A percentile compares a stretch with the other conserved stretches of the same genome.
Evolutionary conservation across 1,284 basidiomycete genomes (phyloP).

Genomic region (Inonotus hispidus): DNA sequence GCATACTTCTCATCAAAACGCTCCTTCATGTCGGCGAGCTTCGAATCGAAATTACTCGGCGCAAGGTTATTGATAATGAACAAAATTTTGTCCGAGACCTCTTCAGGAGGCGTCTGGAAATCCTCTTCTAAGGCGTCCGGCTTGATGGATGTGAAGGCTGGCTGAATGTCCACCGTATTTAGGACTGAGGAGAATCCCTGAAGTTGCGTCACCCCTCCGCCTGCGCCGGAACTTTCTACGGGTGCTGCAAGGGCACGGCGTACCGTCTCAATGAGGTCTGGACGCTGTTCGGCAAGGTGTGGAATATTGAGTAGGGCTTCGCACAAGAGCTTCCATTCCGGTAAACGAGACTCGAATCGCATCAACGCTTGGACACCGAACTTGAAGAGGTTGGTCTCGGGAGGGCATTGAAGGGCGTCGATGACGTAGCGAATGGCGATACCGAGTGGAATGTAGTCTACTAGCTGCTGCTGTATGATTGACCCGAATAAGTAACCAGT

Average conservation of each 20-base stretch:
- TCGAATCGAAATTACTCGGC: constrained; percentile 87
- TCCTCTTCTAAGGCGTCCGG: constrained; percentile 55
- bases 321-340: constrained; percentile 94
- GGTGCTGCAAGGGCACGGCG: constrained; percentile 62
- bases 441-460: constrained; percentile 93
- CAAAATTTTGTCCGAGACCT: constrained; percentile 88
- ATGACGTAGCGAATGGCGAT: constrained; percentile 97
- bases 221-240: constrained; percentile 35
- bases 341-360: constrained; percentile 82
- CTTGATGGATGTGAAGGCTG: constrained; percentile 70
- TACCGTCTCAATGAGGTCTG: constrained; percentile 76
- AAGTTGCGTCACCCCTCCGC: constrained; percentile 35
- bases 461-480: constrained; percentile 89
- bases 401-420: constrained; percentile 86
- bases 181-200: constrained; percentile 31
- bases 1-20: constrained; percentile 79
- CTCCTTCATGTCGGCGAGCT: constrained; percentile 78
- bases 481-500: constrained; percentile 97
- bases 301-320: constrained; percentile 86
- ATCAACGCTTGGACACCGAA: constrained; percentile 92
- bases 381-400: constrained; percentile 91
- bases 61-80: constrained; percentile 99
- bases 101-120: constrained; percentile 74
- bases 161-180: constrained; percentile 38
- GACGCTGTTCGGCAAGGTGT: constrained; percentile 81